Evolutionary conservation across 805 yeast genomes (phyloP), one percentile per base, ranked within the genome.

Genomic region (Wickerhamiella australiensis): DNA sequence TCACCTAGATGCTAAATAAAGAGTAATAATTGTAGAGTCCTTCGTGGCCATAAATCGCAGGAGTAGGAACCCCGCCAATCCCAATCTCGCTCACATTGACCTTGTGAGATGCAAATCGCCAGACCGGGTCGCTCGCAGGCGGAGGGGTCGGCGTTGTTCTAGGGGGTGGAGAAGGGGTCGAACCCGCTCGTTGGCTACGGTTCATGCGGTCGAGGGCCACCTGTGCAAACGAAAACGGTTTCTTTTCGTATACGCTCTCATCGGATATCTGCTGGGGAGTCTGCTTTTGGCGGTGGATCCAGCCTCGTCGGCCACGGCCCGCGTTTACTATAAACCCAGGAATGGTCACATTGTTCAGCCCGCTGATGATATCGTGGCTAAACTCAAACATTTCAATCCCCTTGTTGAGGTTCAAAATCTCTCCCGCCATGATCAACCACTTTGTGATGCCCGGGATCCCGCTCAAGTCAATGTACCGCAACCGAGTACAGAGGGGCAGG

Each of bases 281-380:
- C 27, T 36, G 46, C 23, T 47, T 45, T 12, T 25, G 35, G 21
- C 63, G 54, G 63, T 78, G 81, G 15, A 86, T 62, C 95, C 95
- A 86, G 11, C 85, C 80, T 53, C 96, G 71, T 53, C 95, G 71
- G 3, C 94, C 94, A 56, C 77, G 79, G 27, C 70, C 70, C 12
- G 53, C 52, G 42, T 62, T 62, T 15, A 62, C 57, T 60, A 68
- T 21, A 68, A 71, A 54, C 49, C 72, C 64, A 17, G 65, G 52
- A 53, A 61, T 49, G 44, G 59, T 63, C 57, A 68, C 47, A 29
- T 58, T 57, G 40, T 55, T 47, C 49, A 65, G 47, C 46, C 57
- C 53, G 18, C 33, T 48, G 22, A 63, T 53, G 31, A 59, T 52
- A 26, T 61, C 59, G 22, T 61, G 53, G 47, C 65, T 50, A 51